Conservation (phyloP, 2,329 filamentous ascomycete genomes). For the Penicillium hordei region DNA sequence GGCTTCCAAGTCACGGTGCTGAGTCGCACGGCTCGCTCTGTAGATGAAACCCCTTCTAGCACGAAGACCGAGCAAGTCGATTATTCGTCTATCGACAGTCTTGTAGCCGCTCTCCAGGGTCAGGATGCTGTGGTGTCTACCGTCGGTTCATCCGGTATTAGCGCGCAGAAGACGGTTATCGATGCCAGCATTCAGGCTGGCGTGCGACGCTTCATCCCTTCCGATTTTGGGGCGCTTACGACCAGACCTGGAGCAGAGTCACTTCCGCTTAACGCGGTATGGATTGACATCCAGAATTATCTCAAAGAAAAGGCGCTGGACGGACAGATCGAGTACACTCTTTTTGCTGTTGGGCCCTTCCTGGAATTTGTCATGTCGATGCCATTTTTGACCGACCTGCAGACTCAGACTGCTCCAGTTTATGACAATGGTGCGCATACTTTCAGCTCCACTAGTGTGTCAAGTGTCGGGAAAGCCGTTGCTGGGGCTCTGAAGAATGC, state of each 20-base stretch:
- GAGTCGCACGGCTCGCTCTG: background rate
- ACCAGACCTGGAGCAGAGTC: background rate
- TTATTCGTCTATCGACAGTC: constrained; percentile 4
- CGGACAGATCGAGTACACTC: constrained; percentile 6
- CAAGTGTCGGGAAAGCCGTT: constrained; percentile 2
- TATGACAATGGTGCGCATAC: constrained; percentile 2
- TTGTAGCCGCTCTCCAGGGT: background rate
- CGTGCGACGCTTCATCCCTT: background rate
- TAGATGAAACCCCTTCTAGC: background rate
- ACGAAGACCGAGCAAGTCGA: constrained; percentile 2
- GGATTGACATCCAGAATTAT: constrained; percentile 1
- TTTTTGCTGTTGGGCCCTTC: constrained; percentile 8
- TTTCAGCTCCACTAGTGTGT: constrained; percentile 4
- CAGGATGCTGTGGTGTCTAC: background rate
- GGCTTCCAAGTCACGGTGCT: constrained; percentile 1
- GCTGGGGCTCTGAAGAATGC: constrained; percentile 1
- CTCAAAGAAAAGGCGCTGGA: background rate
- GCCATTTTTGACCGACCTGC: constrained; percentile 5
- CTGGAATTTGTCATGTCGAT: constrained; percentile 12
- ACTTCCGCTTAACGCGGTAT: background rate
- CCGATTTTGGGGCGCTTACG: background rate
- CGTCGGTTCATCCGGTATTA: background rate
- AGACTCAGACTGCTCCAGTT: background rate
- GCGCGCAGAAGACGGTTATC: background rate
- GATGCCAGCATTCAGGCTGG: constrained; percentile 3